Evolutionary conservation across 768 basidiomycete genomes (phyloP), one percentile per base, ranked within the genome.

Genomic region (Ramaria sp.): DNA sequence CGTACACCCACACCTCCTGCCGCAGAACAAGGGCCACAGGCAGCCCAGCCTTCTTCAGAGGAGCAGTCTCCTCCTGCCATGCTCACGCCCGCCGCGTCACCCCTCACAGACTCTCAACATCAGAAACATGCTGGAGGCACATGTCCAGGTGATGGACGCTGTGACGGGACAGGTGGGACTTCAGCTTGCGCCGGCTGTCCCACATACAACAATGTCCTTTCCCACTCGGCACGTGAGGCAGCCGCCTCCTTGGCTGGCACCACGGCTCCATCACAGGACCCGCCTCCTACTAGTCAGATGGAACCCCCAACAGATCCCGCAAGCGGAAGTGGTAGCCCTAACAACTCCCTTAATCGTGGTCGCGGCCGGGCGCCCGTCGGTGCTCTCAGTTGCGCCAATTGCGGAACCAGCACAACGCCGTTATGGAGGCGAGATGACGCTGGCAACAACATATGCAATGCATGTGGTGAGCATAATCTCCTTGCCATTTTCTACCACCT

Each of bases 91-190:
- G 59, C 65, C 28, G 60, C 59, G 4, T 59, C 59, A 0, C 61
- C 66, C 12, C 44, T 58, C 55, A 44, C 55, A 37, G 48, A 45
- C 22, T 47, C 55, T 32, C 38, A 25, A 28, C 61, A 50, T 16
- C 28, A 50, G 7, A 50, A 50, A 37, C 48, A 50, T 49, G 44
- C 38, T 55, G 65, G 66, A 30, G 85, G 87, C 58, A 94, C 94
- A n/a, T 99, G 96, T 69, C 96, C 96, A 3, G 96, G 96, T 55
- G 96, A 97, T 70, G 96, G 96, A 32, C 79, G 89, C 61, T 99
- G 96, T 71, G 91, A 99, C 70, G 96, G 96, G 60, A 94, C 90
- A 12, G 96, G 96, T 62, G 96, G 96, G 51, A 83, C 91, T 60
- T 81, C 81, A 57, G 85, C 89, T 58, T 99, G 96, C 68, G 80